Conservation (phyloP, 179 eudicot genomes). For the Spergularia azorica region DNA sequence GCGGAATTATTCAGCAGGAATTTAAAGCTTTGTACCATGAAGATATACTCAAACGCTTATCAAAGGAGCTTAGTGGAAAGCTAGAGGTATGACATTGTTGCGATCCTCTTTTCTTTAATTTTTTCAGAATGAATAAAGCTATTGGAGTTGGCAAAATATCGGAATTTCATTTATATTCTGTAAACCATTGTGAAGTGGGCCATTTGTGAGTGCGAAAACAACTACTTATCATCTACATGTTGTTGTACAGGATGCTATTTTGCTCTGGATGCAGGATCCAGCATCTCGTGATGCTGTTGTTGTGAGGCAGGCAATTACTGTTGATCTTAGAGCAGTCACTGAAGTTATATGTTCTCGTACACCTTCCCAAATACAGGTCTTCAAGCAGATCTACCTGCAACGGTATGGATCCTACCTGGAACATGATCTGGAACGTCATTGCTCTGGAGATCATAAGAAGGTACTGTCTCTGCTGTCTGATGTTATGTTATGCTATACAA, state of each 20-base stretch:
- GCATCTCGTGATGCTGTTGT: slow-evolving; percentile 63
- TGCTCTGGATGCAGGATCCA: slow-evolving; percentile 79
- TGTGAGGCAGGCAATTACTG: slow-evolving; percentile 41
- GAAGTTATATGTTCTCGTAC: slow-evolving; percentile 70
- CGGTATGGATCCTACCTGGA: slow-evolving; percentile 48
- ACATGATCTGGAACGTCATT: slow-evolving; percentile 42
- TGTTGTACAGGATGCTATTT: slow-evolving; percentile 51
- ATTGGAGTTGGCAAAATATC: too few relatives aligned
- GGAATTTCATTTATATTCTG: neutral
- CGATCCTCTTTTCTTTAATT: neutral
- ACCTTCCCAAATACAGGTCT: slow-evolving; percentile 47
- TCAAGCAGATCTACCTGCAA: slow-evolving; percentile 50
- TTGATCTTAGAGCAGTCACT: slow-evolving; percentile 43
- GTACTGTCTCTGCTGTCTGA: slow-evolving; percentile 21
- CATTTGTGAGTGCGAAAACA: neutral
- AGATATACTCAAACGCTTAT: slow-evolving; percentile 55
- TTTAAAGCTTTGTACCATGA: slow-evolving; percentile 53
- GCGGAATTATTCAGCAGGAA: slow-evolving; percentile 60
- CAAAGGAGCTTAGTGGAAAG: slow-evolving; percentile 65
- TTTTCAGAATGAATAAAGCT: neutral
- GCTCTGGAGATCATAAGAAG: slow-evolving; percentile 56
- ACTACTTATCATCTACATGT: neutral
- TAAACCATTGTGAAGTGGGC: neutral
- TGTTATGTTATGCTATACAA: too few relatives aligned
- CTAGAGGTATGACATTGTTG: slow-evolving; percentile 43